Base-by-base conservation (phyloP, 1,284 basidiomycete genomes). In the Wolfiporia cocos region DNA sequence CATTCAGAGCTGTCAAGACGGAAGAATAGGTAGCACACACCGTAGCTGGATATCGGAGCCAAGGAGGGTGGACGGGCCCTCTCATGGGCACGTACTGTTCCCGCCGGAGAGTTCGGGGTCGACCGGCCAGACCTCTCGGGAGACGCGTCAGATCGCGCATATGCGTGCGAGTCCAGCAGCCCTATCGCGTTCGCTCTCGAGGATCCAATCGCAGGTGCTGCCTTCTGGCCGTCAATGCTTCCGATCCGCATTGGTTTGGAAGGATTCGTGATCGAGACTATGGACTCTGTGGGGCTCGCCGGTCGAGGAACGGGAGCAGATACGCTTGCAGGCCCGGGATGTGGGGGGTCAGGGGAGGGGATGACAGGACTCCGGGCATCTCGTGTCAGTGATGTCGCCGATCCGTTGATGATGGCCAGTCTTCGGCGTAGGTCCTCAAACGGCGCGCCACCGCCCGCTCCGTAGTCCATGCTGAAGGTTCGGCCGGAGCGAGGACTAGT, bases 201-300 rank as follows among this genome's bases (percentile, higher is more conserved):
- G 1, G 89, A 86, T 2, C 84, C 89, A 22, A 94, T 67, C 3
- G 89, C 86, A 30, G 92, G 87, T 0, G 87, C 85, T 4, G 88
- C 88, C 57, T 92, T 93, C 52, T 81, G 79, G 1, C 76, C 74
- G 49, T 91, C 87, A 3, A 66, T 69, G 34, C 74, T 75, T 4
- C 82, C 84, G 15, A 85, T 66, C 20, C 83, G 82, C 15, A 71
- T 59, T 1, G 74, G 73, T 22, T 74, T 71, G 46, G 82, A 70
- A 0, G 81, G 85, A 49, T 81, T 85, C 0, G 81, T 64, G 1
- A 74, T 77, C 2, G 86, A 87, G 3, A 81, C 59, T 2, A 86
- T 70, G 0, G 85, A 87, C 35, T 86, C 86, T 0, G 85, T 78
- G 0, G 86, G 85, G 49, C 85, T 88, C 36, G 66, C 62, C 3